A percentile compares a stretch with the other conserved stretches of the same genome.
Evolutionary conservation across 371 early-diverging fungal genomes (phyloP).

Genomic region (Conidiobolus incongruus): DNA sequence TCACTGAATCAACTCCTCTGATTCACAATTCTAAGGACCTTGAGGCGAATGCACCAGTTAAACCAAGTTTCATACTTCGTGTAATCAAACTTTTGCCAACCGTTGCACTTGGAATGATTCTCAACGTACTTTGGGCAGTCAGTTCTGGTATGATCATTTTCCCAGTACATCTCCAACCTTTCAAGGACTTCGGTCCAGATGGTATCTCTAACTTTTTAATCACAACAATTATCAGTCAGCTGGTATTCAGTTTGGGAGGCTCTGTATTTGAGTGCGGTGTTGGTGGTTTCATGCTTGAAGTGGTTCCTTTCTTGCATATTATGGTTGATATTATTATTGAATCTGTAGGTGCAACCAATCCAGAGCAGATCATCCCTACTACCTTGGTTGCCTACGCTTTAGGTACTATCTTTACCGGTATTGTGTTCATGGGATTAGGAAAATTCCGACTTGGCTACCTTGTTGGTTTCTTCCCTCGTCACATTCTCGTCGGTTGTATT

Average conservation of each 20-base stretch:
- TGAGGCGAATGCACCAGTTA: too few species aligned
- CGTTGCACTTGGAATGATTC: conserved; percentile 59
- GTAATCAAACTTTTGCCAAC: conserved; percentile 26
- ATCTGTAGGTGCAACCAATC: conserved; percentile 27
- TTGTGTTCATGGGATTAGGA: conserved; percentile 72
- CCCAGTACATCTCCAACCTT: conserved; percentile 53
- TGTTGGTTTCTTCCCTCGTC: conserved; percentile 83
- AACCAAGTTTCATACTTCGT: too few species aligned
- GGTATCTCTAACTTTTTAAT: conserved; percentile 87
- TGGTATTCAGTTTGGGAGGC: conserved; percentile 61
- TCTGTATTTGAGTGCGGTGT: conserved; percentile 76
- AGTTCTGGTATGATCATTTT: conserved; percentile 70
- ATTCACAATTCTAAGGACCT: too few species aligned
- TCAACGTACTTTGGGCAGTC: conserved; percentile 72
- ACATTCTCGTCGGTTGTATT: conserved; percentile 89
- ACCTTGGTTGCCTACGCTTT: conserved; percentile 71
- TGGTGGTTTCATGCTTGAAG: conserved; percentile 91
- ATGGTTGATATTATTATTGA: conserved; percentile 51
- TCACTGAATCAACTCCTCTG: too few species aligned
- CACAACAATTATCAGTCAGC: conserved; percentile 63
- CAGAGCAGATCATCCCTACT: conserved; percentile 54
- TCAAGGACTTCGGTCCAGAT: conserved; percentile 56
- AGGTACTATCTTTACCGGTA: conserved; percentile 64
- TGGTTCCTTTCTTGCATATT: conserved; percentile 72
- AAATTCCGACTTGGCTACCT: conserved; percentile 44